phyloP scores from a whole-genome alignment of 495 filamentous ascomycete species.

The Immersiella caudata region DNA sequence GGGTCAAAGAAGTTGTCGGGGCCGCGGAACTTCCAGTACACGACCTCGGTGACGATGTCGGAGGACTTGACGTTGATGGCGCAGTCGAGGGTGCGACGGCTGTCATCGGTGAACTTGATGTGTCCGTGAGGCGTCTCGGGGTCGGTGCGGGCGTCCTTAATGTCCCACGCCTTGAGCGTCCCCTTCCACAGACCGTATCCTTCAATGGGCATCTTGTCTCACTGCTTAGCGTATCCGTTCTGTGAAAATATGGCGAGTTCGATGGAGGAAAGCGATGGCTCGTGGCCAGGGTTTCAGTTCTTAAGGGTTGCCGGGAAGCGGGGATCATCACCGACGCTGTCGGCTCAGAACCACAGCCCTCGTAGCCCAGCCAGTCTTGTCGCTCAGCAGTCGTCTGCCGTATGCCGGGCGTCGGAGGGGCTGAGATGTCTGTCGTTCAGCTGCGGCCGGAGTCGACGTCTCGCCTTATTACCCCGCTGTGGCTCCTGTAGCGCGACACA shows the following conservation, averaged over 20 bases:
- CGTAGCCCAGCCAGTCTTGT: not conserved
- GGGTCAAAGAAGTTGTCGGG: not conserved
- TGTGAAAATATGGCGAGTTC: not conserved
- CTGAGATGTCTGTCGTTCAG: not conserved
- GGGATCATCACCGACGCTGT: not conserved
- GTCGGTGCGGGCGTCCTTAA: not conserved
- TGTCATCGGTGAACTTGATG: not conserved
- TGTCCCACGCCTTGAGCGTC: not conserved
- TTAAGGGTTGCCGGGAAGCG: not conserved
- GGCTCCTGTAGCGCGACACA: too few relatives aligned
- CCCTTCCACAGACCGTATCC: not conserved
- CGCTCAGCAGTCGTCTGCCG: not conserved
- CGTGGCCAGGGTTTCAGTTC: not conserved
- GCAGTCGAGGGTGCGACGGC: not conserved
- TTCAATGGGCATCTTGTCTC: not conserved
- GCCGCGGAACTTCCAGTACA: not conserved
- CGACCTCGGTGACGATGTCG: not conserved
- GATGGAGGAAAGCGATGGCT: not conserved
- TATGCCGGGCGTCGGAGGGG: not conserved
- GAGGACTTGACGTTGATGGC: not conserved
- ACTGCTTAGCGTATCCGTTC: not conserved
- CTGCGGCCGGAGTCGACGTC: too few relatives aligned
- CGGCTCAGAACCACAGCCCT: not conserved
- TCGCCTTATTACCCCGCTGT: too few relatives aligned
- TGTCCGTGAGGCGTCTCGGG: not conserved